Evolutionary conservation across 768 basidiomycete genomes (phyloP).

Genomic region (Termitomyces sp.): DNA sequence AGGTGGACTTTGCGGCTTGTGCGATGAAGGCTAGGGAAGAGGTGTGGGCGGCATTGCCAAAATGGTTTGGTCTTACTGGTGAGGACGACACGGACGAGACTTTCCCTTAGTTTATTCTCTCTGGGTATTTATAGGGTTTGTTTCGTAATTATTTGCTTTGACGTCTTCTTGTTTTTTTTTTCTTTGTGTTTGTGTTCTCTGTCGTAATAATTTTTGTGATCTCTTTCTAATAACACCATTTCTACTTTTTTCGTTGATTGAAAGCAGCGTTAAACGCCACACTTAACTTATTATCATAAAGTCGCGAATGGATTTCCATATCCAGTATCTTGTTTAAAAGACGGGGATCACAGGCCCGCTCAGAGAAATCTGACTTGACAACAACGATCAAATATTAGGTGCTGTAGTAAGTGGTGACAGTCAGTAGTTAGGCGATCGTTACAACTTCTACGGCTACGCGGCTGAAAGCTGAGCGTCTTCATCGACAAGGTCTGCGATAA

Average conservation of each 20-base stretch:
- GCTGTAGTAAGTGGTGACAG: too few species aligned
- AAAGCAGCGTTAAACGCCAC: too few species aligned
- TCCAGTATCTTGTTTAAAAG: too few species aligned
- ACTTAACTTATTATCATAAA: neutral
- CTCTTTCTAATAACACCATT: neutral
- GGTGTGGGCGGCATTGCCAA: constrained; percentile 58
- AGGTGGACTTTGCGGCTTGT: constrained; percentile 39
- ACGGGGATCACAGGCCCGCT: too few species aligned
- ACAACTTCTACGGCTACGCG: too few species aligned
- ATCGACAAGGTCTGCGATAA: too few species aligned
- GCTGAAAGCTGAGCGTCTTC: too few species aligned
- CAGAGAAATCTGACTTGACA: too few species aligned
- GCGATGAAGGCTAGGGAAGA: constrained; percentile 44
- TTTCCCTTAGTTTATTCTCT: neutral
- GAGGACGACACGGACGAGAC: constrained; percentile 4
- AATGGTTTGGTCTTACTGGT: constrained; percentile 54
- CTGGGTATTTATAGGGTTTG: neutral
- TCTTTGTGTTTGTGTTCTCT: neutral
- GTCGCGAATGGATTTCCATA: too few species aligned
- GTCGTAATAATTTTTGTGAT: neutral
- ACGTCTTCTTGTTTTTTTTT: neutral
- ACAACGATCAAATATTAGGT: too few species aligned
- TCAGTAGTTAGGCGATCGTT: too few species aligned
- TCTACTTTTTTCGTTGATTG: constrained; percentile 7
- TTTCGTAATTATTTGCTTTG: neutral